phyloP scores from a whole-genome alignment of 179 eudicot genomes.

The Actinidia polygama region DNA sequence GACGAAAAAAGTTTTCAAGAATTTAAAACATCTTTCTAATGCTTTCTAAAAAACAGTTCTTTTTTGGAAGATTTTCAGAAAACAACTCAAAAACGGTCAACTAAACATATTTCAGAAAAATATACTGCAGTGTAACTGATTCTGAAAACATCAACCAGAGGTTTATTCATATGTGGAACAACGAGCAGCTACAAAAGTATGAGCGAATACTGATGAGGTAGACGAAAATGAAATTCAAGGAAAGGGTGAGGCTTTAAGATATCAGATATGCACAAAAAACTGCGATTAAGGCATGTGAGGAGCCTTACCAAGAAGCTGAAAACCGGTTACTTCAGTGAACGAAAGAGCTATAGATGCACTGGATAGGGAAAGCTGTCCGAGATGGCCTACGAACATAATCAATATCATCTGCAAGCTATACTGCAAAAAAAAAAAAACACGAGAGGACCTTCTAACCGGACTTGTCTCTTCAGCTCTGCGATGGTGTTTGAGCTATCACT shows the following conservation, averaged over 20 bases:
- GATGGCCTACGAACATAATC: not conserved
- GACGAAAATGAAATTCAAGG: not conserved
- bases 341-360: slow-evolving; percentile 9
- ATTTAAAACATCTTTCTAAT: no score
- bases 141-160: no score
- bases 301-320: not conserved
- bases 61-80: no score
- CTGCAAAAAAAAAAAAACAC: not conserved
- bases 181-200: no score
- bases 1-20: no score
- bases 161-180: no score
- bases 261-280: not conserved
- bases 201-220: no score
- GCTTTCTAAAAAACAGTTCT: no score
- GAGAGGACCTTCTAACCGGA: not conserved
- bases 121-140: no score
- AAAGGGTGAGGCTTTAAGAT: not conserved
- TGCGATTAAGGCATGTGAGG: not conserved
- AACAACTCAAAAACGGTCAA: no score
- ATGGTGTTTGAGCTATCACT: no score
- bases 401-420: not conserved
- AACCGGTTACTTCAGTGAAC: not conserved
- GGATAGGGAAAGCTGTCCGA: not conserved
- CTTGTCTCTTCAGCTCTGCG: not conserved
- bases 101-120: no score